Evolutionary conservation across 2,329 filamentous ascomycete species (phyloP).

Genomic region (Leptographium galeiforme): DNA sequence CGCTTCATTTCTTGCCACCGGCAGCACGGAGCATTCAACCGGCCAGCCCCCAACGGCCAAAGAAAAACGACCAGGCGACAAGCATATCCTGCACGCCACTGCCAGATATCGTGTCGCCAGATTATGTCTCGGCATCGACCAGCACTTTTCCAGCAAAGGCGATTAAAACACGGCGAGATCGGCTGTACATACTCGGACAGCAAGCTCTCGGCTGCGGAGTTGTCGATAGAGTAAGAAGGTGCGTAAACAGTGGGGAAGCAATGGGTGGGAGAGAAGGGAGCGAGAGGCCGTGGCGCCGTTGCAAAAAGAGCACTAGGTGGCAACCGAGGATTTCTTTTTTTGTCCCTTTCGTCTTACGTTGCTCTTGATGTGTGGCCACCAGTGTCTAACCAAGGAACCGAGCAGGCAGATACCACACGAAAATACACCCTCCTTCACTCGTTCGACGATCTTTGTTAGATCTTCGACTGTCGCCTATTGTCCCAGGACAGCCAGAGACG

Average conservation of each 20-base stretch:
- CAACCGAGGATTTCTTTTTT: background rate
- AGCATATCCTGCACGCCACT: background rate
- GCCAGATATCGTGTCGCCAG: background rate
- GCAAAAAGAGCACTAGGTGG: too few relatives aligned
- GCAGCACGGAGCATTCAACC: background rate
- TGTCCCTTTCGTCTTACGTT: background rate
- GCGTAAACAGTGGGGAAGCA: background rate
- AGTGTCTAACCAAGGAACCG: too few relatives aligned
- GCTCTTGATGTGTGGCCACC: too few relatives aligned
- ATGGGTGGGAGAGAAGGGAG: background rate
- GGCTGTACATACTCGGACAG: background rate
- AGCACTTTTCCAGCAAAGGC: slow-evolving; percentile 2
- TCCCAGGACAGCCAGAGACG: background rate
- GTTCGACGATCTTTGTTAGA: background rate
- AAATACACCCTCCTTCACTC: background rate
- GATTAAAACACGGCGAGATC: slow-evolving; percentile 2
- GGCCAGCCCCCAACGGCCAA: background rate
- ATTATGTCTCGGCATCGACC: slow-evolving; percentile 8
- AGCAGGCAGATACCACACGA: too few relatives aligned
- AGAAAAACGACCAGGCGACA: background rate
- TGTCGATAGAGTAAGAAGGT: slow-evolving; percentile 1
- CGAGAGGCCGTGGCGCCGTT: background rate
- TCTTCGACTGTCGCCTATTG: background rate
- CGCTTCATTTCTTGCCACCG: background rate
- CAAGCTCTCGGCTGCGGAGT: background rate